Evolutionary conservation across 2,329 filamentous ascomycete species (phyloP), one percentile per base, ranked within the genome.

Genomic region (Dryadomyces sulphureus): DNA sequence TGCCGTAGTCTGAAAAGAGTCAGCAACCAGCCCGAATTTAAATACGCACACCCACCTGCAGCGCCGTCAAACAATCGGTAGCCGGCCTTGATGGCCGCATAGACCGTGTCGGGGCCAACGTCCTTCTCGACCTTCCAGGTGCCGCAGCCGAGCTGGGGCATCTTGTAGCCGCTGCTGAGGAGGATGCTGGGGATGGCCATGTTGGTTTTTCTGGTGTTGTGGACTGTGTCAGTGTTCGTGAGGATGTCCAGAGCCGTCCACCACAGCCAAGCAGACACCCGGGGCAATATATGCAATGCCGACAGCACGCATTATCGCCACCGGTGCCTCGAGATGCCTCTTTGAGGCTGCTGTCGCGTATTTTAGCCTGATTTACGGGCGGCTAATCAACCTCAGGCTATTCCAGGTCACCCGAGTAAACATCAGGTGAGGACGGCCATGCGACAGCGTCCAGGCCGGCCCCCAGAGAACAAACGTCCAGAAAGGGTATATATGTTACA

Each of bases 71-170:
- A 68, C 36, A 78, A 63, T 54, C 75, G 69, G 63, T 79, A 79
- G 36, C 75, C 75, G 43, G 65, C 64, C 66, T 78, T 79, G 66
- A 79, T 77, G 58, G 76, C 77, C 52, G 88, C 80, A 71, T 90
- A 90, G 54, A 90, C 79, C 50, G 75, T 77, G 56, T 90, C 83
- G 56, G 84, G 78, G 59, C 75, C 79, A 46, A 76, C 79, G 45
- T 76, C 73, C 54, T 82, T 83, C 62, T 77, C 77, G 53, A 92
- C 82, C 69, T 92, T 92, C 85, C 85, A 92, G 54, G 90, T 73
- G 49, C 81, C 81, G 60, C 84, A 84, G 62, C 81, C 81, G 53
- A 85, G 79, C 61, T 81, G 75, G 58, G 81, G 81, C 81, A 85
- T 85, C 56, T 82, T 69, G 55, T 73, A 59, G 63, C 78, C 77